phyloP scores from a whole-genome alignment of 2,329 filamentous ascomycete genomes.

The Paecilomyces sp. region DNA sequence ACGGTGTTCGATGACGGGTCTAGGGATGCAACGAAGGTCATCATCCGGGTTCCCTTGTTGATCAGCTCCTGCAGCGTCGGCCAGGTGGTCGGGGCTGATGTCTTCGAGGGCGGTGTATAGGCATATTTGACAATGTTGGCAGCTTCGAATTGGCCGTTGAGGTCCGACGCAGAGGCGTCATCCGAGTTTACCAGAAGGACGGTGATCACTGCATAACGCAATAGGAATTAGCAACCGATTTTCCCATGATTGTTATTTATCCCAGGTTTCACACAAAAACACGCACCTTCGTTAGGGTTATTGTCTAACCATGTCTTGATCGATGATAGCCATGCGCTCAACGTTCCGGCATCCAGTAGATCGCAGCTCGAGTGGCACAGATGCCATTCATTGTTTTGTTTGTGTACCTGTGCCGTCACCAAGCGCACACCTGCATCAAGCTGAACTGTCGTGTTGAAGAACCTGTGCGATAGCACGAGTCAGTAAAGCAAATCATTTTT shows the following conservation, averaged over 20 bases:
- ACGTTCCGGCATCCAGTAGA: conserved; percentile 61
- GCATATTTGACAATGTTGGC: conserved; percentile 57
- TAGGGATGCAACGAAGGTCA: conserved; percentile 59
- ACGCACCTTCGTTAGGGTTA: conserved; percentile 56
- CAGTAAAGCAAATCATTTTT: conserved; percentile 1
- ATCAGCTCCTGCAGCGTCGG: conserved; percentile 68
- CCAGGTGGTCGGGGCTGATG: conserved; percentile 48
- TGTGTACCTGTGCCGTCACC: conserved; percentile 65
- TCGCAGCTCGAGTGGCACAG: conserved; percentile 65
- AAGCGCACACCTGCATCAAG: conserved; percentile 65
- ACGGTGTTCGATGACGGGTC: conserved; percentile 21
- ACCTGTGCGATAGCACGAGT: conserved; percentile 16
- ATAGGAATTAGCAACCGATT: conserved; percentile 1
- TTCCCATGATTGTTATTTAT: background rate
- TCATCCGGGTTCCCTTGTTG: conserved; percentile 54
- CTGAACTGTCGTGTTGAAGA: conserved; percentile 62
- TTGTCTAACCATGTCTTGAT: conserved; percentile 63
- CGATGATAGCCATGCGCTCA: conserved; percentile 56
- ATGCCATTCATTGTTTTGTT: conserved; percentile 50
- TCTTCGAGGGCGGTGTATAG: conserved; percentile 47
- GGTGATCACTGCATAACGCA: conserved; percentile 52
- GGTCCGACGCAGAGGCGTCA: conserved; percentile 46
- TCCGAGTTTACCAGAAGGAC: conserved; percentile 67
- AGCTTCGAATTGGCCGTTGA: conserved; percentile 48
- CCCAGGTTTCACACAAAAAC: background rate